phyloP scores from a whole-genome alignment of 1,284 basidiomycete species.

The Puccinia polysora region DNA sequence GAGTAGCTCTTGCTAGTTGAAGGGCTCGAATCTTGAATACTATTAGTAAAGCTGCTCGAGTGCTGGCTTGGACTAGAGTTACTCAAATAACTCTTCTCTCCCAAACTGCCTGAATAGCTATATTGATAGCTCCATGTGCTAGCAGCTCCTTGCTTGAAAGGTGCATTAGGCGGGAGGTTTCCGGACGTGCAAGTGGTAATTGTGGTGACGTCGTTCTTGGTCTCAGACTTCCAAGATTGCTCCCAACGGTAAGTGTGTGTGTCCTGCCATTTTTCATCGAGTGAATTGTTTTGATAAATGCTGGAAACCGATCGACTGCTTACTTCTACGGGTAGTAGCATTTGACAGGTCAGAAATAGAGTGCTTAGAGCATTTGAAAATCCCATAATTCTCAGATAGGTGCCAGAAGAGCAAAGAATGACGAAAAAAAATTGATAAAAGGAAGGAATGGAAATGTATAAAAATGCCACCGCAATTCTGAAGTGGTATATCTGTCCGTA shows the following conservation, averaged over 20 bases:
- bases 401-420: too few species aligned
- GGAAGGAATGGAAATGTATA: too few species aligned
- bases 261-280: neutral
- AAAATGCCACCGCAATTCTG: too few species aligned
- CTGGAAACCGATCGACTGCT: slow-evolving; percentile 4
- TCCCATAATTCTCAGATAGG: slow-evolving; percentile 1
- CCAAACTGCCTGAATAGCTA: slow-evolving; percentile 10
- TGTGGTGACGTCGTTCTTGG: slow-evolving; percentile 20
- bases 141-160: slow-evolving; percentile 1
- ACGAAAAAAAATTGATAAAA: too few species aligned
- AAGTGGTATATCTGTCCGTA: too few species aligned
- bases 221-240: slow-evolving; percentile 21
- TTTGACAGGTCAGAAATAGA: neutral
- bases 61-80: too few species aligned
- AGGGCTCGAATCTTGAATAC: too few species aligned
- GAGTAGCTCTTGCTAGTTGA: too few species aligned
- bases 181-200: slow-evolving; percentile 20
- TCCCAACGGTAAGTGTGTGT: slow-evolving; percentile 5
- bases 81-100: too few species aligned
- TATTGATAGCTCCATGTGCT: slow-evolving; percentile 28
- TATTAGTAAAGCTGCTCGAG: too few species aligned
- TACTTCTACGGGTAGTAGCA: neutral
- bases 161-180: slow-evolving; percentile 12
- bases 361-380: slow-evolving; percentile 3
- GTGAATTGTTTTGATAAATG: neutral